Base-by-base conservation (phyloP, 1,139 yeast genomes). In the Suhomyces panamericanus region DNA sequence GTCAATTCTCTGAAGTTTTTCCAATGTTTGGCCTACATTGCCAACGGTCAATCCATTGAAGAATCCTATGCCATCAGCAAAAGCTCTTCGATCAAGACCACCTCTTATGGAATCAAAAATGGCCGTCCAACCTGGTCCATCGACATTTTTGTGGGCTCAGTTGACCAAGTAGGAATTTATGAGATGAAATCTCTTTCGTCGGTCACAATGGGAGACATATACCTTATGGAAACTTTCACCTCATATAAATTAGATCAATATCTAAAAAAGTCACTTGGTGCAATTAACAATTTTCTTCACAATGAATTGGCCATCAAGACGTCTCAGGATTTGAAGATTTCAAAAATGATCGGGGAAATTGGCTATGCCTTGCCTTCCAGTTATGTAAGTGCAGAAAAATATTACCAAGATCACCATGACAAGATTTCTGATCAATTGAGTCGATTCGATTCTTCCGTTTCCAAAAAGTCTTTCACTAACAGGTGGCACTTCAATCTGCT, bases 91-190 rank as follows among this genome's bases (percentile, higher is more conserved):
- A 53, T 50, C 10, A 70, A 64, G 36, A 56, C 67, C 6, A 62
- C 69, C 2, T 62, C 62, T 28, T 59, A 51, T 42, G 55, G 55
- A 8, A 51, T 63, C 1, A 48, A 44, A 10, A 48, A 47, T 3
- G 47, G 46, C 9, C 29, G 52, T 2, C 69, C 76, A 0, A 56
- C 53, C 15, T 71, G 74, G 68, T 46, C 63, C 1, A 53, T 63
- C 15, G 63, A 68, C 43, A 36, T 72, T 7, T 68, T 62, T 51
- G 50, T 66, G 1, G 75, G 72, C 0, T 69, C 75, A 0, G 55
- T 67, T 22, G 76, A 73, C 41, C 78, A 73, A 50, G 68, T 63
- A 2, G 78, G 78, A 1, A 50, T 68, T 10, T 69, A 67, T 48
- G 78, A 73, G 47, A 68, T 71, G 75, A 67, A 62, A 41, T 46